Percentiles rank a stretch among this genome's conserved stretches.
These are phyloP conservation scores for Tuber brumale DNA, from an alignment of 495 filamentous ascomycete genomes.

Conservation along the genomic window DNA sequence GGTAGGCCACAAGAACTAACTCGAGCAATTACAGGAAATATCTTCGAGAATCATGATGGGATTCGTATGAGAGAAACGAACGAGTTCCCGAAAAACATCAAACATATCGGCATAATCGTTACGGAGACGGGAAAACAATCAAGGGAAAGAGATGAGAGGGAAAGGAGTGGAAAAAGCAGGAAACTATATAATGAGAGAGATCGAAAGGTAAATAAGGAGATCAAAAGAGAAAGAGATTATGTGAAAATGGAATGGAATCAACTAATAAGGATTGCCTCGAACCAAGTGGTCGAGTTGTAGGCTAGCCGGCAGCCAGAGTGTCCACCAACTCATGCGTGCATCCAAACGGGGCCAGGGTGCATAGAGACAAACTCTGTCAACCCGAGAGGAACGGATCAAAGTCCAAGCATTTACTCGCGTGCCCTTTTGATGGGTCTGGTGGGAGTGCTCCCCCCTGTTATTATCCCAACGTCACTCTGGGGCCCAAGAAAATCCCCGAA, in stretches of 20 bases:
- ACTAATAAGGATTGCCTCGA: slow-evolving; percentile 25
- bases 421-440: slow-evolving; percentile 16
- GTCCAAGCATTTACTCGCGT: slow-evolving; percentile 12
- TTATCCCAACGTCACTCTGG: slow-evolving; percentile 4
- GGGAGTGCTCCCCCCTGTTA: slow-evolving; percentile 2
- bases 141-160: not conserved
- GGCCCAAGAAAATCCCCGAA: slow-evolving; percentile 2
- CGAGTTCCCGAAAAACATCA: not conserved
- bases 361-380: not conserved
- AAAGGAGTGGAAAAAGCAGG: not conserved
- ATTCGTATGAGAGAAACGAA: not conserved
- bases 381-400: not conserved
- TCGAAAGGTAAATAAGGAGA: slow-evolving; percentile 3
- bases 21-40: slow-evolving; percentile 1
- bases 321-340: slow-evolving; percentile 5
- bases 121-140: not conserved
- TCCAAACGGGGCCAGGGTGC: not conserved
- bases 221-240: not conserved
- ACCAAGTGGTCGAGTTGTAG: slow-evolving; percentile 21
- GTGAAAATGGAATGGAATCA: slow-evolving; percentile 6
- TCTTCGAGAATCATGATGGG: not conserved
- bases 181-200: slow-evolving; percentile 3
- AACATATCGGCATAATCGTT: slow-evolving; percentile 5
- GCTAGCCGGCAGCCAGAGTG: slow-evolving; percentile 30
- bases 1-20: not conserved